A percentile compares a stretch with the other conserved stretches of the same genome.
phyloP scores from a whole-genome alignment of 2,329 filamentous ascomycete species.

The Penicillium olsonii region DNA sequence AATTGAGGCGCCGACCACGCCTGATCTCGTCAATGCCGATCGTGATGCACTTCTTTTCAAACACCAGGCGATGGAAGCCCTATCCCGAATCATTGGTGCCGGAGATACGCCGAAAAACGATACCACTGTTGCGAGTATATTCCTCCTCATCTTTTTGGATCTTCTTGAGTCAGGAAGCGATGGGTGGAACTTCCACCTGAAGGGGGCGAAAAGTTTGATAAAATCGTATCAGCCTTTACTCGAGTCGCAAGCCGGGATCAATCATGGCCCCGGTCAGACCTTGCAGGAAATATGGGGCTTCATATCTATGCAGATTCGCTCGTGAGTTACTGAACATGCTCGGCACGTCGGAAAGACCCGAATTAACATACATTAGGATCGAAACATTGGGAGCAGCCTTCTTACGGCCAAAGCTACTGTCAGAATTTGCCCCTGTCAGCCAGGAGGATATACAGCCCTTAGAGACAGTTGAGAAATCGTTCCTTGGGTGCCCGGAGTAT shows the following conservation, averaged over 20 bases:
- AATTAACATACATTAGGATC: conserved; percentile 24
- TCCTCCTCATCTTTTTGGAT: conserved; percentile 36
- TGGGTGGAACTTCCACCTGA: conserved; percentile 36
- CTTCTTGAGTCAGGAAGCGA: conserved; percentile 36
- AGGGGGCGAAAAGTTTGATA: conserved; percentile 34
- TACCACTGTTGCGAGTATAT: conserved; percentile 36
- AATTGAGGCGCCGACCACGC: conserved; percentile 4
- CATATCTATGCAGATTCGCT: conserved; percentile 33
- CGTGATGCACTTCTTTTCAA: conserved; percentile 36
- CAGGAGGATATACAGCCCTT: conserved; percentile 15
- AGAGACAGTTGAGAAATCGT: conserved; percentile 35
- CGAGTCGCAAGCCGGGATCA: conserved; percentile 10
- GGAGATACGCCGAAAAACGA: conserved; percentile 18
- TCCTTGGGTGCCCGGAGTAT: conserved; percentile 39
- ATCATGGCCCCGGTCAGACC: conserved; percentile 28
- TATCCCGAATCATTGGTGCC: conserved; percentile 25
- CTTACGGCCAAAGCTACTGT: conserved; percentile 33
- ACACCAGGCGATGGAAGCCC: conserved; percentile 34
- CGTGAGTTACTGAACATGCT: conserved; percentile 22
- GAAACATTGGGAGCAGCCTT: conserved; percentile 37
- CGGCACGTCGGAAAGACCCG: not conserved
- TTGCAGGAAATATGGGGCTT: conserved; percentile 30
- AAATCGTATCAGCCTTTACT: conserved; percentile 14
- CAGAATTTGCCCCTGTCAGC: conserved; percentile 20
- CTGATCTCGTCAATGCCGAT: conserved; percentile 20